Conservation (phyloP, 768 basidiomycete species). For the Tricholomella constricta region DNA sequence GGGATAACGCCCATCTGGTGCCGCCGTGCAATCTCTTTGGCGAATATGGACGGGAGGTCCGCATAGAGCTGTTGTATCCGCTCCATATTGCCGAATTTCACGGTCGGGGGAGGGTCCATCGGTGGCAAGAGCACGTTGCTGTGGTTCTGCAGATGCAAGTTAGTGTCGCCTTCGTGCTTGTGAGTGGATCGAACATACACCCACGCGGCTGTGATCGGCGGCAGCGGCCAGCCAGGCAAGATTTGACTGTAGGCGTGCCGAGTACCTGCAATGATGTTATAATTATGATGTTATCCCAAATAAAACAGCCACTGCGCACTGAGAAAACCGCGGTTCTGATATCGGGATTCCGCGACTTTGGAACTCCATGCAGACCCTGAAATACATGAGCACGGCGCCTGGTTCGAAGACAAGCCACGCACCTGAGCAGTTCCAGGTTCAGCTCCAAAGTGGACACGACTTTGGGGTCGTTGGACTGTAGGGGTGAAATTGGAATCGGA, state of each 20-base stretch:
- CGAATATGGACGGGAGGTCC: conserved; percentile 61
- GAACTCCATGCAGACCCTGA: conserved; percentile 63
- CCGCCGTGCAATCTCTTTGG: conserved; percentile 58
- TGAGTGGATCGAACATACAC: conserved; percentile 35
- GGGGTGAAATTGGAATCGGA: conserved; percentile 17
- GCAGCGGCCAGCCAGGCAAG: conserved; percentile 69
- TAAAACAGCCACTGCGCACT: conserved; percentile 43
- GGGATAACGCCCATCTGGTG: conserved; percentile 31
- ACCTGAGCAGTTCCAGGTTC: conserved; percentile 73
- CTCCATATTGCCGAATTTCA: conserved; percentile 51
- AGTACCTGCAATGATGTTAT: conserved; percentile 46
- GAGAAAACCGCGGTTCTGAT: conserved; percentile 53
- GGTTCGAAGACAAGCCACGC: conserved; percentile 20
- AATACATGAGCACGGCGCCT: conserved; percentile 5
- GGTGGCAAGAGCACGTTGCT: conserved; percentile 47
- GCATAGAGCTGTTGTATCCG: conserved; percentile 67
- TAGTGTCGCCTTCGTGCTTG: too few species aligned
- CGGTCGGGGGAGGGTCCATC: conserved; percentile 53
- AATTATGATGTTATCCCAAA: neutral
- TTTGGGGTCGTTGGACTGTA: conserved; percentile 39
- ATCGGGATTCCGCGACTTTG: conserved; percentile 51
- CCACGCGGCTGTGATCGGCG: conserved; percentile 56
- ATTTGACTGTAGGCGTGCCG: conserved; percentile 65
- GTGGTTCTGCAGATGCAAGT: conserved; percentile 24
- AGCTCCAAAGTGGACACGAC: conserved; percentile 64